Evolutionary conservation across 2,329 filamentous ascomycete species (phyloP).

Genomic region (Ophiostoma ulmi): DNA sequence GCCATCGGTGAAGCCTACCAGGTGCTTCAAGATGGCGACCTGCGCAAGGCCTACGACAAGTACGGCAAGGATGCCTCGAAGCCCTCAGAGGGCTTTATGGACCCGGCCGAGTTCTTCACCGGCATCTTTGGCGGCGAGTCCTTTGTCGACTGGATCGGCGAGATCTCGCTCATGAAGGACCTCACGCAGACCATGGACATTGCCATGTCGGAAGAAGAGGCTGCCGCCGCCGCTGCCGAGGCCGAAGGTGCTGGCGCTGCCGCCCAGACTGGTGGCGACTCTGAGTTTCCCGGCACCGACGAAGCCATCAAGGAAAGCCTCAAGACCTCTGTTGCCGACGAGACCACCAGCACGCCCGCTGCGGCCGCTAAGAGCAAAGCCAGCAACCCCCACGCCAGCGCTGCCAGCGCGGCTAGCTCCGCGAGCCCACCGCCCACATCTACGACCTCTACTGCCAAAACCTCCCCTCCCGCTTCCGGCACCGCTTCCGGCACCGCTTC

Average conservation of each 20-base stretch:
- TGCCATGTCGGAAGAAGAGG: conserved; percentile 69
- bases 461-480: conserved; percentile 31
- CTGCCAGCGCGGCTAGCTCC: background rate
- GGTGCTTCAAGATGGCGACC: conserved; percentile 79
- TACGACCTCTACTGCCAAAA: conserved; percentile 24
- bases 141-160: conserved; percentile 93
- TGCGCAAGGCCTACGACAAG: conserved; percentile 92
- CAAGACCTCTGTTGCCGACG: conserved; percentile 38
- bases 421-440: background rate
- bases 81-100: conserved; percentile 86
- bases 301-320: conserved; percentile 49
- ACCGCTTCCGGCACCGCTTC: background rate
- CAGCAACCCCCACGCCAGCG: background rate
- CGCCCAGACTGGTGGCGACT: conserved; percentile 33
- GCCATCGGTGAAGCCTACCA: conserved; percentile 69
- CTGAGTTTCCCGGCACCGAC: conserved; percentile 53
- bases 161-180: conserved; percentile 98
- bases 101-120: conserved; percentile 95
- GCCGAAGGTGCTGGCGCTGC: conserved; percentile 33
- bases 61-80: conserved; percentile 93
- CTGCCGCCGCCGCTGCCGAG: conserved; percentile 28
- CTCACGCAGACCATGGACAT: conserved; percentile 98
- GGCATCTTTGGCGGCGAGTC: conserved; percentile 98
- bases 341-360: conserved; percentile 22
- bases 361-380: conserved; percentile 17